Conservation (phyloP, 306 rosid species). For the Dalbergia cochinchinensis region DNA sequence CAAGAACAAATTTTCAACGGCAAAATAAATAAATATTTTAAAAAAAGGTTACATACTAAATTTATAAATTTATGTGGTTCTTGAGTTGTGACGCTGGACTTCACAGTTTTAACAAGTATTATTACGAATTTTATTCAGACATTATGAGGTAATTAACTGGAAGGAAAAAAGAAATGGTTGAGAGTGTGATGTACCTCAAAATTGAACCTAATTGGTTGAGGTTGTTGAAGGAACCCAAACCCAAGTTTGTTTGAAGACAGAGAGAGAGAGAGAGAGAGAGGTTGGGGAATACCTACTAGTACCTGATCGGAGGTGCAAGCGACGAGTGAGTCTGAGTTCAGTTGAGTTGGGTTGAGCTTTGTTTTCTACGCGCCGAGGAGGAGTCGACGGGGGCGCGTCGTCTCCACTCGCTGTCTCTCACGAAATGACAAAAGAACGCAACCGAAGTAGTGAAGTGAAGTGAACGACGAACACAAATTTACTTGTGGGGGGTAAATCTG, state of each 20-base stretch:
- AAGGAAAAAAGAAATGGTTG: not conserved
- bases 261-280: not conserved
- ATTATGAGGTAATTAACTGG: not conserved
- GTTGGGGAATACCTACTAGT: not conserved
- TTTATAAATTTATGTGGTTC: not conserved
- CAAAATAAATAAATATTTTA: too few relatives aligned
- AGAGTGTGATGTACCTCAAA: not conserved
- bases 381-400: constrained; percentile 20
- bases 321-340: not conserved
- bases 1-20: not conserved
- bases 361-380: not conserved
- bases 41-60: not conserved
- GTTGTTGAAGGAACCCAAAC: constrained; percentile 3
- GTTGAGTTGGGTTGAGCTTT: not conserved
- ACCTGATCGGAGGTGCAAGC: constrained; percentile 38
- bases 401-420: constrained; percentile 28
- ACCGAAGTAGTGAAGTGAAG: not conserved
- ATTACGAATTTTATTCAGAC: not conserved
- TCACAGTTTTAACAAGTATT: not conserved
- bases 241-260: not conserved
- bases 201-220: not conserved
- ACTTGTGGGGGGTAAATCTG: not conserved
- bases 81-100: not conserved
- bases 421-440: not conserved
- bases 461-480: not conserved